Base-by-base conservation (phyloP, 495 filamentous ascomycete genomes). In the Penicillium tannophilum region DNA sequence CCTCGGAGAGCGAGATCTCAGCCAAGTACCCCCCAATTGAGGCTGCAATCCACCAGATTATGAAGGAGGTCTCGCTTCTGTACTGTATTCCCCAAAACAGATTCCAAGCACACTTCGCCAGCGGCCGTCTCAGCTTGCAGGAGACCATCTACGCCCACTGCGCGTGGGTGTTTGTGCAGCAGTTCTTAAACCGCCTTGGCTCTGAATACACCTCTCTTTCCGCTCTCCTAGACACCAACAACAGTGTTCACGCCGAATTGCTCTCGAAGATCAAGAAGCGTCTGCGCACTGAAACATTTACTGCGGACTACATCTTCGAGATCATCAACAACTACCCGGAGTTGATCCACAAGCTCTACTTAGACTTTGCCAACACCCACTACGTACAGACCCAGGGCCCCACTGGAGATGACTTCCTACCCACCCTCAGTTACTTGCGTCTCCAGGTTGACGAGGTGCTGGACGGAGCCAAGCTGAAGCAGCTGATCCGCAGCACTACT, bases 61-160 rank as follows among this genome's bases (percentile, higher is more conserved):
- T 95, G 80, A 97, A 98, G 82, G 94, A 98, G 73, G 86, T 95
- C 47, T 97, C 93, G 11, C 85, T 98, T 44, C 80, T 98, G 36
- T 98, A 97, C 85, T 98, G 94, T 78, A 89, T 98, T 63, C 94
- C 94, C 6, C 94, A 96, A 73, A 98, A 96, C 79, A 90, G 92
- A 69, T 90, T 98, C 72, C 92, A 97, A 69, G 75, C 79, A 47
- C 84, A 96, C 69, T 98, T 98, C 73, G 88, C 90, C 35, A 85
- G 82, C n/a, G 95, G 93, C 17, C 81, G 86, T 55, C 81, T 98
- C 56, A 97, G 92, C 72, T 80, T 98, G 68, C 94, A 98, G 72
- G 94, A 98, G 77, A 92, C 95, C 6, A 90, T 96, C 63, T 98
- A 98, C 67, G 93, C 91, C 19, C 94, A 98, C 75, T 96, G 92